Base-by-base conservation (phyloP, 1,284 basidiomycete genomes). In the Cryptococcus sp. region DNA sequence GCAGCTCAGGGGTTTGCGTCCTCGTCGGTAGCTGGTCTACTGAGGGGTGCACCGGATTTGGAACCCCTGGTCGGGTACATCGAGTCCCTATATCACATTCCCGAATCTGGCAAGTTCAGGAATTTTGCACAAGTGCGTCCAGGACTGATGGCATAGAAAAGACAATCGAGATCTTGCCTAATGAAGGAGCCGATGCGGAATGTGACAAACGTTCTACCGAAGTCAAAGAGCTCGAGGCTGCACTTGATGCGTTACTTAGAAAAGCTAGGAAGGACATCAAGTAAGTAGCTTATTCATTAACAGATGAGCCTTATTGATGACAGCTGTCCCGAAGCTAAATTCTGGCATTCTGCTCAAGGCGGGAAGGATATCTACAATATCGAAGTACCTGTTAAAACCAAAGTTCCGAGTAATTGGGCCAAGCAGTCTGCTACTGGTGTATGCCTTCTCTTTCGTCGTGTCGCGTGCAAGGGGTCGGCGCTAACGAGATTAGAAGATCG, bases 311-410 rank as follows among this genome's bases (percentile, higher is more conserved):
- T 39, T 4, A 16, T 14, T 2, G 53, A 39, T 53, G 43, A 46
- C 52, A 85, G 83, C 22, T 73, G 68, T 60, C 79, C 82, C n/a
- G 55, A 64, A 3, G 69, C 90, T 49, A 76, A 75, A 10, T 93
- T 85, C 74, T 91, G 90, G 89, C 88, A 93, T 62, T 91, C 87
- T 61, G 82, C 83, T 2, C 78, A 80, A 48, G 91, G 91, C 9
- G 87, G 83, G 50, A 92, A 92, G 85, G 90, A 92, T 67, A 91
- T 94, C 43, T 93, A 88, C 70, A 82, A 92, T 31, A 80, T 97
- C 22, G 85, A 93, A 74, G 84, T 87, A 3, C 73, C 78, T 0
- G 76, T 72, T 2, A 77, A 82, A 49, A 80, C 83, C 55, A 82
- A 84, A 55, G 80, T 88, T 7, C 93, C 92, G 0, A 80, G 81